Evolutionary conservation across 202 grass and related monocot species (phyloP), one percentile per base, ranked within the genome.

Genomic region (Bolboschoenoplectus hybrid): DNA sequence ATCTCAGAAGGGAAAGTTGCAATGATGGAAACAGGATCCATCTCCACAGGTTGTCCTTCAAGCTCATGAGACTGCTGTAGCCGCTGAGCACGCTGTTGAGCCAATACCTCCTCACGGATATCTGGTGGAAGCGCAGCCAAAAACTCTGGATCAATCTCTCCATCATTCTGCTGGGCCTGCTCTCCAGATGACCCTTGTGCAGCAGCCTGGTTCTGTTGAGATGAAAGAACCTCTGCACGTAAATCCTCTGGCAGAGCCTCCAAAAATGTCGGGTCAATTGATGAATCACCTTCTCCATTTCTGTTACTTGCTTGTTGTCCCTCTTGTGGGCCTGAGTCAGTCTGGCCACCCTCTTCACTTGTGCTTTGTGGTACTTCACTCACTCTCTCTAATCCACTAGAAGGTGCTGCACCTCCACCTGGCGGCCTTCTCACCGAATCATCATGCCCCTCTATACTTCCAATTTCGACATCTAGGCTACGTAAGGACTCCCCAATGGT

Each of bases 181-280:
- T 93, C 92, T 47, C 92, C 92, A 90, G 75, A 89, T 79, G 92
- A 96, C 85, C 91, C 68, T 41, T 94, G 93, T 36, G 82, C 66
- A 49, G 85, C 87, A 44, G 88, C 97, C 86, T 99, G 93, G 91
- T 99, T 94, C 88, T 99, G 97, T 80, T 94, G 90, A 85, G 97
- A 97, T 82, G 92, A 94, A 90, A 99, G 90, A 56, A 99, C 93
- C 89, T 99, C 97, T 74, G 93, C 92, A 49, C 93, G 87, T 81
- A 99, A 88, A n/a, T 99, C 97, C 53, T 97, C 97, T 9, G 97
- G 97, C 86, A 99, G 92, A 80, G 97, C 97, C 87, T 99, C 97
- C 90, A 99, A 88, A 91, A 99, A 99, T 85, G 97, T 99, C 58
- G 97, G 97, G 81, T 99, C 97, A 49, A 99, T 97, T 40, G 93